These are phyloP conservation scores for Blastomyces gilchristii DNA, from an alignment of 2,329 filamentous ascomycete species.

Conservation along the genomic window DNA sequence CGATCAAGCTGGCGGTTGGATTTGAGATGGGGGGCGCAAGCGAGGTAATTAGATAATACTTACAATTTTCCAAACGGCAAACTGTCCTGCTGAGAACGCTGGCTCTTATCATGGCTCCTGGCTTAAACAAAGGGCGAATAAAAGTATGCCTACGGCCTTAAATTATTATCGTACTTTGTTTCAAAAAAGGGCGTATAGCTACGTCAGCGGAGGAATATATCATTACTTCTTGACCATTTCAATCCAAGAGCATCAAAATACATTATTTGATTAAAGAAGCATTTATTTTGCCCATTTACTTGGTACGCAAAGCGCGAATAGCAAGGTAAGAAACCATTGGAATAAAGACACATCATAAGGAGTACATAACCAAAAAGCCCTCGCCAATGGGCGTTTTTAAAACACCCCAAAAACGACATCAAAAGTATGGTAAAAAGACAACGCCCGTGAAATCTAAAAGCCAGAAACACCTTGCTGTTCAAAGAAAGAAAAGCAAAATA, in stretches of 20 bases:
- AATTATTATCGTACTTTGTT: too few species aligned
- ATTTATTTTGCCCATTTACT: background rate
- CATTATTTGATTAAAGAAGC: background rate
- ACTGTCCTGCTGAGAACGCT: too few species aligned
- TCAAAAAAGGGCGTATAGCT: too few species aligned
- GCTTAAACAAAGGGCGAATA: too few species aligned
- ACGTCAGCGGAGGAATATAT: too few species aligned
- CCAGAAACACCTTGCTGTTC: constrained; percentile 2
- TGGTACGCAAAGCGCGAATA: background rate
- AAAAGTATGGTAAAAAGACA: background rate
- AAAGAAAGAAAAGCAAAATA: background rate
- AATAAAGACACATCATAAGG: background rate
- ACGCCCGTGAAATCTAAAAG: background rate
- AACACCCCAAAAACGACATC: background rate
- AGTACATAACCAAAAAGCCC: background rate
- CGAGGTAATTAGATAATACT: too few species aligned
- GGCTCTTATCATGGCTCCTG: too few species aligned
- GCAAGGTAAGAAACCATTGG: background rate
- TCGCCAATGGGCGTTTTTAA: background rate
- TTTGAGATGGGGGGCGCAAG: too few species aligned
- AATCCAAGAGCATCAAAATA: background rate
- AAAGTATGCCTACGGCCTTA: too few species aligned
- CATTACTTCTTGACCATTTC: background rate
- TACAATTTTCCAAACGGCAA: too few species aligned
- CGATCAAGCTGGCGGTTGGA: too few species aligned